Evolutionary conservation across 1,139 yeast genomes (phyloP).

Genomic region (Meyerozyma athensensis): DNA sequence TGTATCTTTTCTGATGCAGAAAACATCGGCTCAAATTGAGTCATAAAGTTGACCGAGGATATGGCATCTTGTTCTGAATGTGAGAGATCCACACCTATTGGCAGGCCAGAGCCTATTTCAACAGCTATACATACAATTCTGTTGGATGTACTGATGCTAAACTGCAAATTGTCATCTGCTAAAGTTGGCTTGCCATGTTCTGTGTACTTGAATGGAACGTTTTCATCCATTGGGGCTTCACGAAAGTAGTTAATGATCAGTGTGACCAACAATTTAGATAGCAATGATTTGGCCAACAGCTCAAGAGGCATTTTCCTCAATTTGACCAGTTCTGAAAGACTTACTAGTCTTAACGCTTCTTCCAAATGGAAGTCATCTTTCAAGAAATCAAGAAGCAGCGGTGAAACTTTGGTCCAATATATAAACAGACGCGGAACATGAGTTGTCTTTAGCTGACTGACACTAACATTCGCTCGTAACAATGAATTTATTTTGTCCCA

Average conservation of each 20-base stretch:
- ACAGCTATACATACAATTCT: constrained; percentile 44
- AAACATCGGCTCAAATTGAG: constrained; percentile 48
- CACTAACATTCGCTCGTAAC: constrained; percentile 1
- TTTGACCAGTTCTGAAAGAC: background rate
- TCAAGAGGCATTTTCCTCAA: constrained; percentile 1
- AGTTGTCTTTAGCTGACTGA: too few species aligned
- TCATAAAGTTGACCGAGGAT: constrained; percentile 29
- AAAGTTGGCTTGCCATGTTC: constrained; percentile 35
- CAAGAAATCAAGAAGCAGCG: constrained; percentile 15
- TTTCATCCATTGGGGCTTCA: constrained; percentile 9
- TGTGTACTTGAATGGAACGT: constrained; percentile 21
- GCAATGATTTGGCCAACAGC: constrained; percentile 17
- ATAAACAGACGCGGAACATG: constrained; percentile 7
- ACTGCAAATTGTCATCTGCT: constrained; percentile 21
- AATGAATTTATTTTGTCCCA: too few species aligned
- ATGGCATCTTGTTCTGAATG: constrained; percentile 42
- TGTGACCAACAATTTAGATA: constrained; percentile 21
- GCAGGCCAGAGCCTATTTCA: constrained; percentile 19
- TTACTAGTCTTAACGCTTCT: constrained; percentile 3
- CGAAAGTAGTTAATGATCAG: constrained; percentile 20
- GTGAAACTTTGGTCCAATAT: constrained; percentile 17
- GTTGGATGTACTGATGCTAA: constrained; percentile 56
- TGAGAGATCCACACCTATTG: constrained; percentile 62
- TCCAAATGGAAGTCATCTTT: constrained; percentile 36
- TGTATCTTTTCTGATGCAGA: constrained; percentile 32